Percentiles rank a stretch among this genome's conserved stretches.
Conservation (phyloP, 1,139 yeast genomes). For the Eremothecium sinecaudum region DNA sequence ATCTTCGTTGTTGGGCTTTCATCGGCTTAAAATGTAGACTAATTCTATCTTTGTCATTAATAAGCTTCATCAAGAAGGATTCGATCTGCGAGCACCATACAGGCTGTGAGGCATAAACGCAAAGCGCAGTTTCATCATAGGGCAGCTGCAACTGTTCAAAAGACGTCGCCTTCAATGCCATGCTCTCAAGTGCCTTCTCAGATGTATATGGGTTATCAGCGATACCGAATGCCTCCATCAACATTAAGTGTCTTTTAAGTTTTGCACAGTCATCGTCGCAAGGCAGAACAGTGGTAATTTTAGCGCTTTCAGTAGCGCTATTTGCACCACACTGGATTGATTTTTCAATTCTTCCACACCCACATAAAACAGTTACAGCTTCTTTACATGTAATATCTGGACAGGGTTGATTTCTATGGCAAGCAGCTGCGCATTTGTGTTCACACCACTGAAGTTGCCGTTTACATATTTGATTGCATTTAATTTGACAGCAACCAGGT, state of each 20-base stretch:
- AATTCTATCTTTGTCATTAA: constrained; percentile 32
- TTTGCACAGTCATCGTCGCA: constrained; percentile 69
- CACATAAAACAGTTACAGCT: constrained; percentile 44
- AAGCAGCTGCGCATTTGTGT: constrained; percentile 51
- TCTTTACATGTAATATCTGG: constrained; percentile 45
- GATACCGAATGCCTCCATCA: constrained; percentile 53
- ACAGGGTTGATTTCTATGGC: constrained; percentile 57
- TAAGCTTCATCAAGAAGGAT: constrained; percentile 40
- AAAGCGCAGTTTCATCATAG: constrained; percentile 39
- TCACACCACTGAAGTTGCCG: constrained; percentile 45
- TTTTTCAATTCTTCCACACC: constrained; percentile 49
- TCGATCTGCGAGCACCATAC: constrained; percentile 64
- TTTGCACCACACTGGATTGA: constrained; percentile 48
- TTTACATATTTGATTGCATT: constrained; percentile 53
- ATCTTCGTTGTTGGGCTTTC: constrained; percentile 58
- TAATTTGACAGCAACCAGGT: constrained; percentile 32
- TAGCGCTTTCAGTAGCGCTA: constrained; percentile 20
- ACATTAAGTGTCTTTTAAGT: constrained; percentile 47
- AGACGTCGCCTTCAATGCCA: constrained; percentile 14
- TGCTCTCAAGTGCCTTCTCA: constrained; percentile 15
- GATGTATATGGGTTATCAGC: constrained; percentile 10
- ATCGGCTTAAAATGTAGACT: constrained; percentile 61
- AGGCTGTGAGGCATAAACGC: constrained; percentile 41
- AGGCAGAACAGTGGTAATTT: constrained; percentile 28
- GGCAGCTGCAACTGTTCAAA: constrained; percentile 28